phyloP scores from a whole-genome alignment of 1,139 yeast species.

The Lodderomyces oxycetoniae region DNA sequence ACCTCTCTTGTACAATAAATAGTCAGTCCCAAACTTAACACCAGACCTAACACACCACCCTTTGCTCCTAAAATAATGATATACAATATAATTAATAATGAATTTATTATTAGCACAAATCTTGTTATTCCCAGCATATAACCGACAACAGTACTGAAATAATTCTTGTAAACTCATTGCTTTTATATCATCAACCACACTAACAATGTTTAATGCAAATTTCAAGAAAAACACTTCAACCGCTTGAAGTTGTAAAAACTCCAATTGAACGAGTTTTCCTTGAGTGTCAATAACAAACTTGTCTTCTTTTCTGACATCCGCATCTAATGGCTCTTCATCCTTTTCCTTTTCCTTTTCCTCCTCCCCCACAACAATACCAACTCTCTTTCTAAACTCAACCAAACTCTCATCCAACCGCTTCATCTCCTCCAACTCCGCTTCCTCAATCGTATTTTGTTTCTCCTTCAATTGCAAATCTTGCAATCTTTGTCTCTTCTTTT shows the following conservation, averaged over 20 bases:
- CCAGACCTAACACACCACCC: constrained; percentile 98
- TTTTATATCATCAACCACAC: constrained; percentile 15
- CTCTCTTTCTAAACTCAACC: constrained; percentile 20
- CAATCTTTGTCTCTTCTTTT: constrained; percentile 44
- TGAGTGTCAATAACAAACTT: constrained; percentile 30
- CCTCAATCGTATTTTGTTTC: constrained; percentile 22
- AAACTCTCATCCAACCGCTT: constrained; percentile 22
- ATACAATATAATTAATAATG: constrained; percentile 60
- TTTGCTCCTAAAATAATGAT: constrained; percentile 79
- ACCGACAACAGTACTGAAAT: constrained; percentile 23
- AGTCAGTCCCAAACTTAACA: constrained; percentile 85
- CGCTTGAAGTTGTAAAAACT: constrained; percentile 69
- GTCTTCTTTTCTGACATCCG: constrained; percentile 10
- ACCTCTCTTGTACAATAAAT: constrained; percentile 76
- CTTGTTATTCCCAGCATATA: not conserved
- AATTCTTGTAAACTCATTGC: constrained; percentile 19
- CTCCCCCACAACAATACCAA: constrained; percentile 8
- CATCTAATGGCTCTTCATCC: constrained; percentile 8
- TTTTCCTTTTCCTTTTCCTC: constrained; percentile 7
- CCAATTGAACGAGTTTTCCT: constrained; percentile 41
- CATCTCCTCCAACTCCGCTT: constrained; percentile 25
- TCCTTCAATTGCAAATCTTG: constrained; percentile 33
- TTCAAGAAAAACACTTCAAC: constrained; percentile 68
- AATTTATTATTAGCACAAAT: constrained; percentile 34
- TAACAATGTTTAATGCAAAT: constrained; percentile 45